These are phyloP conservation scores for Nitzschia sp. DNA, from an alignment of 108 stramenopile genomes.

Conservation along the genomic window DNA sequence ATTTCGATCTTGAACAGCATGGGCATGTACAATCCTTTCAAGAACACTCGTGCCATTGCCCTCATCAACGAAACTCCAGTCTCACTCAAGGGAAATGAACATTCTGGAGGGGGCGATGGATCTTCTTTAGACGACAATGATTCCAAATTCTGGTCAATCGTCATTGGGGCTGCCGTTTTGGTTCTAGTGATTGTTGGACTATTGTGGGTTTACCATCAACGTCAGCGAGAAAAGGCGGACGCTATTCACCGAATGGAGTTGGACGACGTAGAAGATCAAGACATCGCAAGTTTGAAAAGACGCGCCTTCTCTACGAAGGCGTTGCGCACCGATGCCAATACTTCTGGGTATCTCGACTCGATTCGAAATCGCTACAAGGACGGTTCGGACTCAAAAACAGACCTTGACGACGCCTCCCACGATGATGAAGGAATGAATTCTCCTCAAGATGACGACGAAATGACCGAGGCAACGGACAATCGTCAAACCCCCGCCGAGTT, in stretches of 20 bases:
- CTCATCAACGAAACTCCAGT: constrained; percentile 18
- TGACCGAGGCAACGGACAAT: background rate
- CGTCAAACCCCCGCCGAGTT: background rate
- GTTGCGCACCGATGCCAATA: background rate
- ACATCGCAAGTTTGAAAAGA: background rate
- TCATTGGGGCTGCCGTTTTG: background rate
- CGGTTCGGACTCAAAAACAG: background rate
- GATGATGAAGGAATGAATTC: background rate
- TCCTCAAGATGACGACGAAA: background rate
- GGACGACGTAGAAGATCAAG: background rate
- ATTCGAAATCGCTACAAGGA: constrained; percentile 13
- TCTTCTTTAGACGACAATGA: background rate
- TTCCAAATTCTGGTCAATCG: background rate
- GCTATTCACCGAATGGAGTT: background rate
- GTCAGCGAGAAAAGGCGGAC: background rate
- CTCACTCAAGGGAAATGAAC: background rate
- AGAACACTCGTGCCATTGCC: background rate
- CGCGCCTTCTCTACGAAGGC: background rate
- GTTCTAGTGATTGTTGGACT: background rate
- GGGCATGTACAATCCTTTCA: constrained; percentile 30
- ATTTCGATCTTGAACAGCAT: constrained; percentile 13
- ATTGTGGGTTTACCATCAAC: background rate
- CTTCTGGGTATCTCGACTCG: constrained; percentile 7
- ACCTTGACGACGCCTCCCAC: background rate
- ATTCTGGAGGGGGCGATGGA: background rate